A percentile compares a stretch with the other conserved stretches of the same genome.
Conservation (phyloP, 345 rosid genomes). For the Gossypium thurberi region DNA sequence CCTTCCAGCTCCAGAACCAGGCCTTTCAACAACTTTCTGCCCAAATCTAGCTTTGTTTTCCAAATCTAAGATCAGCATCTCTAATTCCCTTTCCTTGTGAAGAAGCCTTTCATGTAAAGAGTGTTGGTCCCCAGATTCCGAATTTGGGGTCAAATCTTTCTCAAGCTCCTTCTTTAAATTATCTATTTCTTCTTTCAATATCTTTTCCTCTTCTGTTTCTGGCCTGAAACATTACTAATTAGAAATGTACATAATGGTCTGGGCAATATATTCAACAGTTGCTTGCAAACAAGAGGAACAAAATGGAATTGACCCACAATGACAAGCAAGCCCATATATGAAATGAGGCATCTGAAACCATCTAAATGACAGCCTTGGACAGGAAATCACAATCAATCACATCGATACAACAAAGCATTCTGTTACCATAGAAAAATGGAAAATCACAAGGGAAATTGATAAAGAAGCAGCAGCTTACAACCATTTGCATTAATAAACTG, state of each 20-base stretch:
- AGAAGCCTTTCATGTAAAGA: conserved; percentile 33
- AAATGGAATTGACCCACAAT: background rate
- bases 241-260: background rate
- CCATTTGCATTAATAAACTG: background rate
- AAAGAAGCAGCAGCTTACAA: background rate
- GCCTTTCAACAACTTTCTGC: conserved; percentile 62
- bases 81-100: conserved; percentile 64
- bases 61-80: conserved; percentile 49
- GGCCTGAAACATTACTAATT: conserved; percentile 45
- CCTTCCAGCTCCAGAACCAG: conserved; percentile 77
- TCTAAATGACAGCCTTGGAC: background rate
- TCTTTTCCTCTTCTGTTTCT: conserved; percentile 74
- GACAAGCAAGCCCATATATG: background rate
- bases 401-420: background rate
- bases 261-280: background rate
- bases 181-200: conserved; percentile 60
- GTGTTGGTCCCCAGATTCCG: conserved; percentile 31
- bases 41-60: conserved; percentile 81
- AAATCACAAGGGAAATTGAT: background rate
- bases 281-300: background rate
- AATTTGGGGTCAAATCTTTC: conserved; percentile 28
- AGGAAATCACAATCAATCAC: background rate
- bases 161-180: conserved; percentile 42
- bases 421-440: background rate
- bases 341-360: background rate